These are phyloP conservation scores for Pyrenula massariospora DNA, from an alignment of 495 filamentous ascomycete genomes.

Conservation along the genomic window DNA sequence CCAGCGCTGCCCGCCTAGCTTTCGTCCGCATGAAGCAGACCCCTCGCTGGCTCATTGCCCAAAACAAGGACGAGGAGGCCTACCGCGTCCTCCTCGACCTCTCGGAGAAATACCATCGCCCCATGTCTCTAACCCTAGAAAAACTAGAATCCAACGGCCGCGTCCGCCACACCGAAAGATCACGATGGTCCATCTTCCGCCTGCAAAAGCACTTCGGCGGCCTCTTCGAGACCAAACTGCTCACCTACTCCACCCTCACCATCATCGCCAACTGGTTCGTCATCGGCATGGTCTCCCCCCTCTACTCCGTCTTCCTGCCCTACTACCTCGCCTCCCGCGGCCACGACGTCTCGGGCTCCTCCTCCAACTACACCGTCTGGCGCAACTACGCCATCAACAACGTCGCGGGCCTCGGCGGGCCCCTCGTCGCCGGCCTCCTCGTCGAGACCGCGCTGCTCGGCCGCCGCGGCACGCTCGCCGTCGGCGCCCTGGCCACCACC, in stretches of 20 bases:
- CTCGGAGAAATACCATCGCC: constrained; percentile 11
- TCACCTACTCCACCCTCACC: constrained; percentile 17
- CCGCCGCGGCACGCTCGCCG: constrained; percentile 22
- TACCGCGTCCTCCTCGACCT: constrained; percentile 9
- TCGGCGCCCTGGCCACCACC: constrained; percentile 29
- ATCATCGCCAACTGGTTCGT: constrained; percentile 27
- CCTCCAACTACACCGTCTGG: constrained; percentile 22
- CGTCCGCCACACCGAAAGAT: constrained; percentile 18
- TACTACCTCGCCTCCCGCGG: constrained; percentile 24
- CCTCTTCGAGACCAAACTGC: constrained; percentile 13
- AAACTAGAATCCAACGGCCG: constrained; percentile 16
- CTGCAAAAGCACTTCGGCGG: constrained; percentile 16
- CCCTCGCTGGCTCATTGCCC: constrained; percentile 17
- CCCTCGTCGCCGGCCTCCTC: constrained; percentile 24
- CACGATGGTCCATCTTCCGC: constrained; percentile 17
- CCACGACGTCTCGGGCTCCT: constrained; percentile 10
- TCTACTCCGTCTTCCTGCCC: constrained; percentile 24
- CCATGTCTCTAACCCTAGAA: constrained; percentile 12
- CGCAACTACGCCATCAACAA: constrained; percentile 40
- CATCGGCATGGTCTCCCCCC: constrained; percentile 22
- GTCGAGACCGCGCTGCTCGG: constrained; percentile 22
- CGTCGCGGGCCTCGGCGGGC: constrained; percentile 24
- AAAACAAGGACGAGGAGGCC: constrained; percentile 19
- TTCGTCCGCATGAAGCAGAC: constrained; percentile 19
- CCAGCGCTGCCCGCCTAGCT: constrained; percentile 11